Percentiles rank a stretch among this genome's conserved stretches.
Conservation (phyloP, 2,329 filamentous ascomycete genomes). For the Tricladium varicosporioides region DNA sequence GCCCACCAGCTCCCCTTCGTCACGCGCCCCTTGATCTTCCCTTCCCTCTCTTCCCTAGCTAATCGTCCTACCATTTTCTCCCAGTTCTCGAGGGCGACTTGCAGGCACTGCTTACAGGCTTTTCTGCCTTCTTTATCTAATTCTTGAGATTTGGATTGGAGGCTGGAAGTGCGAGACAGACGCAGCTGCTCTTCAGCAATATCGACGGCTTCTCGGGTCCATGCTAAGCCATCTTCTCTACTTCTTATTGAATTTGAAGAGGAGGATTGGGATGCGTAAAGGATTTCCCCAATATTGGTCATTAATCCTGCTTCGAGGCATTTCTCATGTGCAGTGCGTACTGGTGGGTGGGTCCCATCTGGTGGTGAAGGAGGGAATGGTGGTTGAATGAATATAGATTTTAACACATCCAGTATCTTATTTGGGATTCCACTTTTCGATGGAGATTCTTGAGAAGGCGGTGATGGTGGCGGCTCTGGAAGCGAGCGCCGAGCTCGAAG, state of each 20-base stretch:
- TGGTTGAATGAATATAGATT: conserved; percentile 45
- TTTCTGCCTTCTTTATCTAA: conserved; percentile 42
- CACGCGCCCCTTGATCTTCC: conserved; percentile 12
- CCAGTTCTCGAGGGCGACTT: conserved; percentile 79
- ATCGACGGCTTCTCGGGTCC: conserved; percentile 87
- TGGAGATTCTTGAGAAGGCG: conserved; percentile 17
- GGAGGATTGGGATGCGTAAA: conserved; percentile 58
- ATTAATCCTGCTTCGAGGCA: conserved; percentile 87
- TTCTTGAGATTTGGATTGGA: not conserved
- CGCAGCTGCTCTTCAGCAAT: conserved; percentile 63
- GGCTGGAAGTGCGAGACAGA: conserved; percentile 40
- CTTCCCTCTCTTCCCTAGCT: conserved; percentile 35
- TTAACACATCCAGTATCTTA: conserved; percentile 25
- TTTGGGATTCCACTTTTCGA: conserved; percentile 12
- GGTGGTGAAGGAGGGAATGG: conserved; percentile 69
- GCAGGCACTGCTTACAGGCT: conserved; percentile 74
- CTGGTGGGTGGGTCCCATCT: conserved; percentile 66
- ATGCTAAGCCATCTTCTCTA: conserved; percentile 72
- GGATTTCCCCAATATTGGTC: conserved; percentile 90
- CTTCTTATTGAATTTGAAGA: conserved; percentile 24
- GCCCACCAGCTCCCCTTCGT: conserved; percentile 16
- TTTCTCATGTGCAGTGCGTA: conserved; percentile 60
- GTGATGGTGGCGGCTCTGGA: conserved; percentile 36
- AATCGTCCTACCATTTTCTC: conserved; percentile 72
- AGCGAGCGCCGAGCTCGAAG: conserved; percentile 72